phyloP scores from a whole-genome alignment of 2,329 filamentous ascomycete genomes.

The Aspergillus hortae region DNA sequence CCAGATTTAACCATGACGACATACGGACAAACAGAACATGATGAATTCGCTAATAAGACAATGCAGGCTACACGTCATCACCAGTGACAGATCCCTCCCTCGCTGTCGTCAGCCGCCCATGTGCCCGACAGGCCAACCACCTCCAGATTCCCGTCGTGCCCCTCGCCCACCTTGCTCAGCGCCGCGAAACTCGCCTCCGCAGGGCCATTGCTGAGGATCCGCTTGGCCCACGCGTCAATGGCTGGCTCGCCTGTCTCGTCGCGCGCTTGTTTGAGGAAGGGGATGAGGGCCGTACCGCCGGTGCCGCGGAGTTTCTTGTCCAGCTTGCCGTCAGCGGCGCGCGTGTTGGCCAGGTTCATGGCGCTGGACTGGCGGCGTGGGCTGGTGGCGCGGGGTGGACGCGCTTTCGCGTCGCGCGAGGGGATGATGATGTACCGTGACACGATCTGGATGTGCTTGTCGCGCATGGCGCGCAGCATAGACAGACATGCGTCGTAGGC shows the following conservation, averaged over 20 bases:
- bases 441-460: conserved; percentile 95
- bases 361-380: conserved; percentile 34
- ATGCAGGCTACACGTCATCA: conserved; percentile 17
- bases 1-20: background rate
- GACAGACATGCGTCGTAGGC: conserved; percentile 89
- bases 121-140: conserved; percentile 73
- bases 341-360: conserved; percentile 53
- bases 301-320: conserved; percentile 74
- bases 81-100: conserved; percentile 58
- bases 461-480: conserved; percentile 73
- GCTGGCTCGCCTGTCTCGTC: conserved; percentile 95
- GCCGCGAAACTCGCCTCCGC: conserved; percentile 35
- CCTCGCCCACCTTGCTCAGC: conserved; percentile 52
- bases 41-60: background rate
- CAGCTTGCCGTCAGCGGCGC: conserved; percentile 38
- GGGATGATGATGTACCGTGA: conserved; percentile 93
- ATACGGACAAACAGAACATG: too few relatives aligned
- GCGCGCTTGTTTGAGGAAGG: conserved; percentile 92
- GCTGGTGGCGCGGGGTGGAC: conserved; percentile 58
- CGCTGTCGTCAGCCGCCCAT: conserved; percentile 86
- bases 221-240: conserved; percentile 63
- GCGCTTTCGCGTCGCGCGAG: conserved; percentile 65
- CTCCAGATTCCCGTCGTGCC: conserved; percentile 53
- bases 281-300: conserved; percentile 88
- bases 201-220: conserved; percentile 55